Conservation (phyloP, 2,329 filamentous ascomycete species). For the Botrytis sinoallii region DNA sequence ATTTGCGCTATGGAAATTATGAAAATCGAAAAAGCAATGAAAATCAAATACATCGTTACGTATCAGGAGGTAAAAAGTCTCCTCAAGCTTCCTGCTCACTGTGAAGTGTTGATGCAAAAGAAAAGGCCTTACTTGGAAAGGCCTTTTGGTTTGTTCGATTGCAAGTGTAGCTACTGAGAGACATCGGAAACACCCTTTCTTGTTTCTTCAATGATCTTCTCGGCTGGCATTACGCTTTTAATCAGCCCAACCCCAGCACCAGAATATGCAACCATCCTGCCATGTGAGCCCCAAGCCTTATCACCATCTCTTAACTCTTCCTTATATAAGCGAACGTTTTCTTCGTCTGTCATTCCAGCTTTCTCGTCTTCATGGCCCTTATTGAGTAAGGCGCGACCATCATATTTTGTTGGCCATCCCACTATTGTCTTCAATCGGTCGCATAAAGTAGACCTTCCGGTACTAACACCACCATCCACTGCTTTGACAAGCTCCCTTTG, state of each 20-base stretch:
- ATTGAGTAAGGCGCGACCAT: slow-evolving; percentile 57
- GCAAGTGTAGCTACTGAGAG: not conserved
- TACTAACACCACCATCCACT: slow-evolving; percentile 49
- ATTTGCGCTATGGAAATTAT: not conserved
- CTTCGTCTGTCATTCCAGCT: slow-evolving; percentile 39
- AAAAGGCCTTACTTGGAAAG: not conserved
- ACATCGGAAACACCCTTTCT: not conserved
- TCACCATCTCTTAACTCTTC: slow-evolving; percentile 48
- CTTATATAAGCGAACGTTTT: slow-evolving; percentile 43
- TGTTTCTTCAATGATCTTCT: slow-evolving; percentile 46
- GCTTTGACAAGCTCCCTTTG: slow-evolving; percentile 45
- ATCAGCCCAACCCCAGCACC: slow-evolving; percentile 61
- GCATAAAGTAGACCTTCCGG: slow-evolving; percentile 49
- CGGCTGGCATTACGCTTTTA: slow-evolving; percentile 47
- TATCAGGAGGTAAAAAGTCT: not conserved
- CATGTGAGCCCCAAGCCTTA: slow-evolving; percentile 49
- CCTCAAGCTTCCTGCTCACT: not conserved
- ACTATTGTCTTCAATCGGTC: slow-evolving; percentile 52
- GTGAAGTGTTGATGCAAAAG: not conserved
- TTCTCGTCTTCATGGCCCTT: slow-evolving; percentile 46
- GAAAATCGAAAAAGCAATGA: not conserved
- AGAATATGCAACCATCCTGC: slow-evolving; percentile 59
- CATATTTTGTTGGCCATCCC: slow-evolving; percentile 56
- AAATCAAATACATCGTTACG: not conserved
- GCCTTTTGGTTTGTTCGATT: not conserved